phyloP scores from a whole-genome alignment of 2,329 filamentous ascomycete species.

The Sporothrix luriei region DNA sequence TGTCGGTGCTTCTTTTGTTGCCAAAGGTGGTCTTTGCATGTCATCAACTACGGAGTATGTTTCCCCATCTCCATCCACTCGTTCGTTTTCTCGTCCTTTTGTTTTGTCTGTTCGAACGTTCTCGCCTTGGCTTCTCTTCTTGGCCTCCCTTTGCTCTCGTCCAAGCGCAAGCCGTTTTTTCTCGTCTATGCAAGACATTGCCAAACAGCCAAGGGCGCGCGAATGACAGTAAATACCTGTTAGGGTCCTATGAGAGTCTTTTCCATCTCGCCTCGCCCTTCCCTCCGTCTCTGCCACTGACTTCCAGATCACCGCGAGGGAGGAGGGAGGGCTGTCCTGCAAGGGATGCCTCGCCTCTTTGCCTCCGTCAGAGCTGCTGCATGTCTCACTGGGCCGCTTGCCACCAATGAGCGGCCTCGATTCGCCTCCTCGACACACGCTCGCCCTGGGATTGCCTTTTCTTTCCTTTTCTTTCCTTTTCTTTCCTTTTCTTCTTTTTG shows the following conservation, averaged over 20 bases:
- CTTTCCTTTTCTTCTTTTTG: neutral
- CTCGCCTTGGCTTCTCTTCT: too few species aligned
- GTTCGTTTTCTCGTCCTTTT: neutral
- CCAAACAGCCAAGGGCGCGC: conserved; percentile 7
- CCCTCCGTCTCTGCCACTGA: neutral
- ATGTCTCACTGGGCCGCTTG: neutral
- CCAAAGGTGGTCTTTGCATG: too few species aligned
- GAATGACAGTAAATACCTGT: neutral
- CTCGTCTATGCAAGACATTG: conserved; percentile 6
- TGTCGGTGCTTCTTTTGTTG: too few species aligned
- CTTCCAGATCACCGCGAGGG: conserved; percentile 16
- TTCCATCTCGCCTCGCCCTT: neutral
- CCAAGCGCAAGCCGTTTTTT: neutral
- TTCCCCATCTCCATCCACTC: neutral
- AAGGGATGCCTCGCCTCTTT: neutral
- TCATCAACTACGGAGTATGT: too few species aligned
- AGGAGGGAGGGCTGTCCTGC: neutral
- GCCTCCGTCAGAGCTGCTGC: conserved; percentile 13
- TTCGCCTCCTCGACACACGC: conserved; percentile 19
- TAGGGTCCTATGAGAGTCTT: conserved; percentile 2
- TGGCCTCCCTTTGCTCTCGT: neutral
- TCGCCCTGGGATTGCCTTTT: conserved; percentile 10
- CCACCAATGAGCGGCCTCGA: neutral
- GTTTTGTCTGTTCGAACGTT: too few species aligned
- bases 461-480: neutral